Base-by-base conservation (phyloP, 75 land plant genomes). In the Chamaecyparis obtusa region DNA sequence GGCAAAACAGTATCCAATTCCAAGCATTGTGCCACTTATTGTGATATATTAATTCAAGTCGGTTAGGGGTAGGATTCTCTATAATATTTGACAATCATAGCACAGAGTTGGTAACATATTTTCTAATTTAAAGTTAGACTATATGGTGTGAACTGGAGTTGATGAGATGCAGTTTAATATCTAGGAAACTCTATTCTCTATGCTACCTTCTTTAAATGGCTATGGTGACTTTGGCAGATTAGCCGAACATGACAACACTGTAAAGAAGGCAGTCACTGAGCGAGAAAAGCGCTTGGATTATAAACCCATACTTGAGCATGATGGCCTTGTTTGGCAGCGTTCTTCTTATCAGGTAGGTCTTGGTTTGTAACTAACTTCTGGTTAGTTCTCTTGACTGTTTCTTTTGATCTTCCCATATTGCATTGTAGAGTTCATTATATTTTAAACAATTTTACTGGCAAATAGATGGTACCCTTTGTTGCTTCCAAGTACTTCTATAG, bases 281-380 rank as follows among this genome's bases (percentile, higher is more conserved):
- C 87, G 99, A 84, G 60, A 86, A 89, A 93, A 88, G 43, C 97
- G 97, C 37, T 79, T 91, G 27, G 86, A 95, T 74, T 98, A 94
- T 89, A 95, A 90, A 84, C 89, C 97, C 39, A 87, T 98, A 60
- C 76, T 95, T 85, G 99, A 98, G 89, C 95, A 95, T 89, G 99
- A 98, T 91, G 96, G 99, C 71, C 94, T 96, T 44, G 86, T 90
- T 82, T 90, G 93, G 95, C 95, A 93, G 57, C 90, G 87, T 36
- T 84, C 91, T 80, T 86, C 90, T 19, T 79, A 88, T 83, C 91
- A 98, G 96, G 99, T 96, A 49, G 64, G 19, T 88, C 77, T 84
- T 87, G 83, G 30, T 44, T 43, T 19, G 48, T 81, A 81, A 9
- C 49, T 46, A 44, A 44, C 44, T 30, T 43, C 13, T 43, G 49